phyloP scores from a whole-genome alignment of 306 rosid genomes.

The Coriaria nepalensis region DNA sequence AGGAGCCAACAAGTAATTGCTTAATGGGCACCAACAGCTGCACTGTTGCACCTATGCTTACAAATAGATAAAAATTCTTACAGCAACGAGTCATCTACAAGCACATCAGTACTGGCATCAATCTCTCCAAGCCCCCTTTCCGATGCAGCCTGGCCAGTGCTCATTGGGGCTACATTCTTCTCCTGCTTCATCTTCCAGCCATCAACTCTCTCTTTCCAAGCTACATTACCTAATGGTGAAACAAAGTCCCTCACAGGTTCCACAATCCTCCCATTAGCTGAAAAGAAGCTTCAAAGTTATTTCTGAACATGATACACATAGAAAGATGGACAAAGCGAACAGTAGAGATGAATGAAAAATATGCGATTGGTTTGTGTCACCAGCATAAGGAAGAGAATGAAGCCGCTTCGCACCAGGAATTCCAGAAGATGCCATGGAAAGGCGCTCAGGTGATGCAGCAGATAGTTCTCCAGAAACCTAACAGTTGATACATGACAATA shows the following conservation, averaged over 20 bases:
- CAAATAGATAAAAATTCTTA: slow-evolving; percentile 24
- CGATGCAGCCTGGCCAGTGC: slow-evolving; percentile 80
- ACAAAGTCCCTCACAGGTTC: slow-evolving; percentile 49
- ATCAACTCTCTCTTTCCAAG: slow-evolving; percentile 99
- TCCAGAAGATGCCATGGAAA: slow-evolving; percentile 81
- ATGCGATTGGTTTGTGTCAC: slow-evolving; percentile 78
- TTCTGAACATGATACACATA: slow-evolving; percentile 9
- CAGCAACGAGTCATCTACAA: slow-evolving; percentile 78
- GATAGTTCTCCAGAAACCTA: slow-evolving; percentile 92
- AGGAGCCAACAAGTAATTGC: not conserved
- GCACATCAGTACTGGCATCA: slow-evolving; percentile 88
- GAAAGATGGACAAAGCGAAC: slow-evolving; percentile 7
- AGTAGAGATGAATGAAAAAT: slow-evolving; percentile 10
- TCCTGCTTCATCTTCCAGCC: slow-evolving; percentile 99
- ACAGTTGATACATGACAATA: slow-evolving; percentile 9
- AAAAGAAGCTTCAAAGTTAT: slow-evolving; percentile 17
- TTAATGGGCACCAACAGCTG: slow-evolving; percentile 10
- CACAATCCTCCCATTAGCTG: slow-evolving; percentile 65
- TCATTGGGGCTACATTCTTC: slow-evolving; percentile 69
- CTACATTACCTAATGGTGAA: slow-evolving; percentile 64
- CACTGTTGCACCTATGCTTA: too few species aligned
- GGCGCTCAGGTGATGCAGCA: slow-evolving; percentile 84
- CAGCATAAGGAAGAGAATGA: slow-evolving; percentile 50
- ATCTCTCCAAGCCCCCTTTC: slow-evolving; percentile 94
- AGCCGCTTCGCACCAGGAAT: slow-evolving; percentile 52